Percentiles rank a stretch among this genome's conserved stretches.
Evolutionary conservation across 768 basidiomycete species (phyloP).

Genomic region (Podaxis sp.): DNA sequence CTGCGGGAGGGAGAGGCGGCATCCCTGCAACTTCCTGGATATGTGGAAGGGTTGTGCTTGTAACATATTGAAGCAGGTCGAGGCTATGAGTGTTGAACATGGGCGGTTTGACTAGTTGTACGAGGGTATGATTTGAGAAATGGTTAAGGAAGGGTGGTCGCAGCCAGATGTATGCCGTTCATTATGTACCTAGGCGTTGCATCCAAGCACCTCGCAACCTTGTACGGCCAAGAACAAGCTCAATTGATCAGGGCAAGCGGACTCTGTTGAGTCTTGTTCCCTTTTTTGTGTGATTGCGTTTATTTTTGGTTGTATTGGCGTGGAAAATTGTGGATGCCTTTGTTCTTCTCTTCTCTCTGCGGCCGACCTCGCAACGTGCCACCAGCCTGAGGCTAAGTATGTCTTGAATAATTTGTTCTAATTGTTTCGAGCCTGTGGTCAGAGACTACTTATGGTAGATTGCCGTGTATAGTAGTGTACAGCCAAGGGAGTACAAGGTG

Average conservation of each 20-base stretch:
- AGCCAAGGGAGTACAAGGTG: too few relatives aligned
- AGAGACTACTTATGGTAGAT: too few relatives aligned
- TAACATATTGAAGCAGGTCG: constrained; percentile 48
- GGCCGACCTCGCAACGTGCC: too few relatives aligned
- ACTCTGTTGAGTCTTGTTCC: not conserved
- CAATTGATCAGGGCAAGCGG: not conserved
- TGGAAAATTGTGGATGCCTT: not conserved
- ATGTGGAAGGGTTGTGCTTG: constrained; percentile 43
- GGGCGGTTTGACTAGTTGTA: not conserved
- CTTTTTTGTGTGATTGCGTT: not conserved
- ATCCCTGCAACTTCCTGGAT: constrained; percentile 32
- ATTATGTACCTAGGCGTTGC: constrained; percentile 6
- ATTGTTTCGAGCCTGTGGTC: too few relatives aligned
- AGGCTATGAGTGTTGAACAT: constrained; percentile 33
- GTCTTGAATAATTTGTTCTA: too few relatives aligned
- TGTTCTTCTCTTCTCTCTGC: too few relatives aligned
- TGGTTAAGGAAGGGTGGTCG: not conserved
- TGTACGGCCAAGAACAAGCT: not conserved
- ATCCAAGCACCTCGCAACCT: not conserved
- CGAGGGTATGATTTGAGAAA: constrained; percentile 2
- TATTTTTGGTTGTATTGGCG: not conserved
- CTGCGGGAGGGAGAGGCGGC: constrained; percentile 32
- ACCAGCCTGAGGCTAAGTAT: too few relatives aligned
- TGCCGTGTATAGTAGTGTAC: too few relatives aligned
- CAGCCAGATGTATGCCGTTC: not conserved